Conservation (phyloP, 2,329 filamentous ascomycete species). For the Paecilomyces formosus region DNA sequence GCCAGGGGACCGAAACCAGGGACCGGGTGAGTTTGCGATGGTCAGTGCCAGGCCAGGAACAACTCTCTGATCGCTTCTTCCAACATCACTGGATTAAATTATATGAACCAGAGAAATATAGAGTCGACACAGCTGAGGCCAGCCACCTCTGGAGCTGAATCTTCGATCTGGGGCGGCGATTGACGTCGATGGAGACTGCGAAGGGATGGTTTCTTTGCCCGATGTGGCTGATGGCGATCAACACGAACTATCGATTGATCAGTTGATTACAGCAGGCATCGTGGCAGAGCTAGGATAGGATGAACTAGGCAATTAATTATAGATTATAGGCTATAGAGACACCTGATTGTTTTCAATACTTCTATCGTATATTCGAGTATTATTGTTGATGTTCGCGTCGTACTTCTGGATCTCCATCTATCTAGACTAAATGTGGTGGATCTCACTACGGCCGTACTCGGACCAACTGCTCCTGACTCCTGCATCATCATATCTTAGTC, state of each 20-base stretch:
- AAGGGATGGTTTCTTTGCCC: background rate
- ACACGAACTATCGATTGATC: background rate
- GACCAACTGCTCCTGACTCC: background rate
- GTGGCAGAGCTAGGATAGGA: too few species aligned
- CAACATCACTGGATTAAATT: background rate
- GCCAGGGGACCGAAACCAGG: background rate
- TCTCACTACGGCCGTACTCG: background rate
- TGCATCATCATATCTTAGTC: too few species aligned
- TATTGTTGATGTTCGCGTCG: too few species aligned
- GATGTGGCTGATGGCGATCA: background rate
- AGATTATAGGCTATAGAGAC: too few species aligned
- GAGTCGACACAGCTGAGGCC: background rate
- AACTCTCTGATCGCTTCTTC: too few species aligned
- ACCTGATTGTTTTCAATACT: too few species aligned
- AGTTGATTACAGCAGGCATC: too few species aligned
- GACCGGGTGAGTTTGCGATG: background rate
- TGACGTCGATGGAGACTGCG: conserved; percentile 24
- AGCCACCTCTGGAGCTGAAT: conserved; percentile 1
- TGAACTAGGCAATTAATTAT: too few species aligned
- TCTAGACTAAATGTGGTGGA: too few species aligned
- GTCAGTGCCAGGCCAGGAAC: too few species aligned
- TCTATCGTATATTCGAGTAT: background rate
- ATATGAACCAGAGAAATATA: background rate
- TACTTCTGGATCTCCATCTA: too few species aligned
- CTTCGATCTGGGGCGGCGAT: conserved; percentile 37